A percentile compares a stretch with the other conserved stretches of the same genome.
phyloP scores from a whole-genome alignment of 805 yeast species.

The Alloascoidea africana region DNA sequence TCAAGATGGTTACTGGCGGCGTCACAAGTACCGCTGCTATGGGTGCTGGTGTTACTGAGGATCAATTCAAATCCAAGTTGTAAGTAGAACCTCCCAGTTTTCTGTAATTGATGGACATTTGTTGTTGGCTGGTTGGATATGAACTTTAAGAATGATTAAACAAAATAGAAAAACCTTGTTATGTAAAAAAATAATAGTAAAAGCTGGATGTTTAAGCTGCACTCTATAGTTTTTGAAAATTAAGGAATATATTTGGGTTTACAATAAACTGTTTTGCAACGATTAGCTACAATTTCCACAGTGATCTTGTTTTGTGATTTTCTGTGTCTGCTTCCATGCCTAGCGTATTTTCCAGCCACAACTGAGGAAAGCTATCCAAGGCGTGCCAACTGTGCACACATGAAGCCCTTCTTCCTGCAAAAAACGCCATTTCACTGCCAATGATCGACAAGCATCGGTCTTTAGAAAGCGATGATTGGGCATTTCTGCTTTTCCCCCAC shows the following conservation, averaged over 20 bases:
- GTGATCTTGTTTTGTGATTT: too few relatives aligned
- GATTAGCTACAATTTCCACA: too few relatives aligned
- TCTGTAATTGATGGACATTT: background rate
- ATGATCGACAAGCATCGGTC: too few relatives aligned
- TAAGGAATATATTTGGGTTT: background rate
- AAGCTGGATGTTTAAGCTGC: background rate
- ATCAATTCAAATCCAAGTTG: conserved; percentile 56
- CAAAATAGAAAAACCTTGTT: background rate
- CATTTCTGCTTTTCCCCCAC: too few relatives aligned
- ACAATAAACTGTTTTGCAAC: too few relatives aligned
- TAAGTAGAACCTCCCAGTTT: background rate
- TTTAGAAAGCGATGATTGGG: too few relatives aligned
- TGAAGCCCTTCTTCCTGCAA: too few relatives aligned
- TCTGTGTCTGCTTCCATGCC: too few relatives aligned
- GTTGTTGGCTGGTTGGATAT: background rate
- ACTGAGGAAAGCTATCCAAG: too few relatives aligned
- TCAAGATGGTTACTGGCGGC: conserved; percentile 89
- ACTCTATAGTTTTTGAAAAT: background rate
- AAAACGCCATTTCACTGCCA: too few relatives aligned
- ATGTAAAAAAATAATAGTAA: background rate
- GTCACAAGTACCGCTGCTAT: conserved; percentile 91
- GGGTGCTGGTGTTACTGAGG: conserved; percentile 98
- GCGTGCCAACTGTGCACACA: too few relatives aligned
- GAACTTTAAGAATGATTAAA: background rate
- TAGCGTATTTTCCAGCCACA: too few relatives aligned